A percentile compares a stretch with the other conserved stretches of the same genome.
Conservation (phyloP, 2,329 filamentous ascomycete species). For the Cercospora zeae-maydis region DNA sequence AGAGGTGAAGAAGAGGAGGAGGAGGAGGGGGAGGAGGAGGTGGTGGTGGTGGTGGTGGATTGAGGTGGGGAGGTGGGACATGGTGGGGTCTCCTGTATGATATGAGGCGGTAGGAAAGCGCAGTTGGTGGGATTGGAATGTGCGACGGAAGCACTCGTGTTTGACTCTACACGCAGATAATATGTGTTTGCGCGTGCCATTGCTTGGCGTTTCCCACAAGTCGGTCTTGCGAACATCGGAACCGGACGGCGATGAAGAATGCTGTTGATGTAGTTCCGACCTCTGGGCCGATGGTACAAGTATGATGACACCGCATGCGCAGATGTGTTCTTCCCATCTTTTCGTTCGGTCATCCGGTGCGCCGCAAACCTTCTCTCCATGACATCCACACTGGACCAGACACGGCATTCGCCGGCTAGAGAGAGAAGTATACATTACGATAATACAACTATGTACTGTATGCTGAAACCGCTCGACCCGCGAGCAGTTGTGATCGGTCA, state of each 20-base stretch:
- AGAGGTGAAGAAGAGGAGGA: background rate
- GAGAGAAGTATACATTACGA: background rate
- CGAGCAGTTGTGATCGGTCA: background rate
- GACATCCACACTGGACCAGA: background rate
- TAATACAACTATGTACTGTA: background rate
- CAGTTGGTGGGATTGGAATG: too few species aligned
- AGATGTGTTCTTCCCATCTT: background rate
- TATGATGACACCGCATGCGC: background rate
- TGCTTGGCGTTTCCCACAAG: background rate
- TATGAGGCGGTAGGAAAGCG: too few species aligned
- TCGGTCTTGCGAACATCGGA: background rate
- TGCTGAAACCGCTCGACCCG: background rate
- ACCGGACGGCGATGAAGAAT: background rate
- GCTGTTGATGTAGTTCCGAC: background rate
- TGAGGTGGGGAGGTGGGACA: too few species aligned
- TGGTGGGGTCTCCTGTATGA: too few species aligned
- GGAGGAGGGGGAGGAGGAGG: background rate
- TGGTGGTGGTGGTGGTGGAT: background rate
- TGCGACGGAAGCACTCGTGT: too few species aligned
- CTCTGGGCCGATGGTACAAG: background rate
- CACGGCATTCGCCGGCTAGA: background rate
- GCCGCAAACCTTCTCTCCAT: background rate
- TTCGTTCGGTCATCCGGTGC: background rate
- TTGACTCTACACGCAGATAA: too few species aligned
- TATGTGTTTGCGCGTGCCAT: background rate